These are phyloP conservation scores for Lactuca sativa DNA, from an alignment of 129 eudicot species.

Conservation along the genomic window DNA sequence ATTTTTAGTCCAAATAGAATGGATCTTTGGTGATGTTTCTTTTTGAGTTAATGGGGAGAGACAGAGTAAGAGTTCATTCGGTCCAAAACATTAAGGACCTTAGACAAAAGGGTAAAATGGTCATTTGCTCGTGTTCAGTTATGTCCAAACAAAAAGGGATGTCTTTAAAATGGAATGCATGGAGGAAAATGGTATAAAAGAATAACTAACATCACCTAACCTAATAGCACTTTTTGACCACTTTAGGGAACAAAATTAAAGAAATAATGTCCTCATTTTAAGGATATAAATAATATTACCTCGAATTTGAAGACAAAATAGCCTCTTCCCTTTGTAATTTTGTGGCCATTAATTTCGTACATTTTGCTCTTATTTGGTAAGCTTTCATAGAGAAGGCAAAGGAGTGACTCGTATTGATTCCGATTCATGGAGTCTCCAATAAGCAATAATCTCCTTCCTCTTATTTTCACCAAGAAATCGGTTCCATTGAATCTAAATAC, in stretches of 20 bases:
- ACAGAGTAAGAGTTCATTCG: no score
- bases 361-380: slow-evolving; percentile 72
- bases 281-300: slow-evolving; percentile 41
- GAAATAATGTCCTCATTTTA: background rate
- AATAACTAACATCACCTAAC: background rate
- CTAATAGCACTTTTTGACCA: background rate
- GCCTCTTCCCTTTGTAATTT: slow-evolving; percentile 95
- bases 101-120: no score
- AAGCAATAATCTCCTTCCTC: slow-evolving; percentile 88
- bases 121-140: no score
- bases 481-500: slow-evolving; percentile 76
- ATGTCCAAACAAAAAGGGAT: no score
- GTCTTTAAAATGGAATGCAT: no score
- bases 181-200: background rate
- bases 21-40: no score
- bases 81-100: no score
- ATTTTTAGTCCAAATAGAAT: no score
- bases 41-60: no score
- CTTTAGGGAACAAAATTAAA: background rate
- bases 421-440: slow-evolving; percentile 97
- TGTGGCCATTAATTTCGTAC: slow-evolving; percentile 81
- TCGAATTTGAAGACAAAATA: slow-evolving; percentile 75
- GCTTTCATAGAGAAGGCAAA: slow-evolving; percentile 75
- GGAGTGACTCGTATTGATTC: slow-evolving; percentile 90
- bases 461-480: slow-evolving; percentile 72